phyloP scores from a whole-genome alignment of 2,329 filamentous ascomycete species.

The Trichoderma koningiopsis region DNA sequence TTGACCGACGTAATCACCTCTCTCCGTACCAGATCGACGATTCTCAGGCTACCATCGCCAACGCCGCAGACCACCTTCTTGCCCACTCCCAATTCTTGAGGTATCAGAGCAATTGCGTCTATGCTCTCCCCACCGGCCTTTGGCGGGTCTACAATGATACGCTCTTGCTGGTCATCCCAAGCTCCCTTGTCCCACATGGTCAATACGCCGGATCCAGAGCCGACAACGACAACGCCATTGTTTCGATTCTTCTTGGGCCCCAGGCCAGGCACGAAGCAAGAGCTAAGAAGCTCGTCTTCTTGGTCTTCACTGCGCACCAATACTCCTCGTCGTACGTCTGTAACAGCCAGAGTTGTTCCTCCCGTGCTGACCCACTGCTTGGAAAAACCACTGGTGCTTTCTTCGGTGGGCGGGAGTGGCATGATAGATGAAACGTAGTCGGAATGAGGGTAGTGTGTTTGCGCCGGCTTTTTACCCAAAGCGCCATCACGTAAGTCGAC shows the following conservation, averaged over 20 bases:
- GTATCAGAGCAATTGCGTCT: constrained; percentile 74
- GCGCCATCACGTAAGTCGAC: constrained; percentile 73
- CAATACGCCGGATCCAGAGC: constrained; percentile 74
- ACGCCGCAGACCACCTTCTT: constrained; percentile 79
- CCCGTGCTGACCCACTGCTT: constrained; percentile 97
- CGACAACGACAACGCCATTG: constrained; percentile 76
- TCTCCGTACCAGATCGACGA: constrained; percentile 75
- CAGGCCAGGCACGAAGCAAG: constrained; percentile 75
- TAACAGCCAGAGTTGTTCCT: constrained; percentile 86
- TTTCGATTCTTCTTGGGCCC: constrained; percentile 65
- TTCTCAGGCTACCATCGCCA: constrained; percentile 75
- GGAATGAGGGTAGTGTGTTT: constrained; percentile 83
- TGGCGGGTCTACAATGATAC: constrained; percentile 72
- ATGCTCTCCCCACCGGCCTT: constrained; percentile 72
- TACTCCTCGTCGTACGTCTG: constrained; percentile 83
- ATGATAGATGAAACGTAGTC: constrained; percentile 92
- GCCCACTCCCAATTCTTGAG: constrained; percentile 67
- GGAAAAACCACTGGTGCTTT: constrained; percentile 83
- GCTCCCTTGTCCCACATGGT: constrained; percentile 93
- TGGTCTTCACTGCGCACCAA: constrained; percentile 90
- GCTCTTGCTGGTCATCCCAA: constrained; percentile 94
- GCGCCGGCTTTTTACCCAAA: constrained; percentile 66
- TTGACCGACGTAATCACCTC: constrained; percentile 67
- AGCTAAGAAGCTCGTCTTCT: constrained; percentile 87
- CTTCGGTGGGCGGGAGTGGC: constrained; percentile 74